phyloP scores from a whole-genome alignment of 208 protist genomes.

The Crithidia sp. region DNA sequence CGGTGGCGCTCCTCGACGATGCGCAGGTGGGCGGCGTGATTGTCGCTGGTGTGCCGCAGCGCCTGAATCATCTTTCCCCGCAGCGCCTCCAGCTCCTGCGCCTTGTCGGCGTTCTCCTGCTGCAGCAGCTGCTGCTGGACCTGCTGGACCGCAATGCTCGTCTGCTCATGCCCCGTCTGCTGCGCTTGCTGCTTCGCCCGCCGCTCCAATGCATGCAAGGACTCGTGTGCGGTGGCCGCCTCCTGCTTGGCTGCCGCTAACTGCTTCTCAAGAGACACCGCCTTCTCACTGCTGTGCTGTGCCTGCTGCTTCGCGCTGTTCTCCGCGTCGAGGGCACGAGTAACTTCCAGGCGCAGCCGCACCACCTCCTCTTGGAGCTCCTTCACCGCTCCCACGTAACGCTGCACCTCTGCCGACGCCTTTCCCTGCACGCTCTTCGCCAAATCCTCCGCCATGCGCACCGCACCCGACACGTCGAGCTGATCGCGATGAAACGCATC shows the following conservation, averaged over 20 bases:
- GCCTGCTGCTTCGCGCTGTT: conserved; percentile 25
- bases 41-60: conserved; percentile 71
- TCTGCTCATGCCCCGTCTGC: conserved; percentile 41
- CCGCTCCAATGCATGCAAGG: conserved; percentile 21
- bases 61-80: conserved; percentile 68
- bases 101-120: conserved; percentile 68
- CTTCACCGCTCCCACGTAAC: conserved; percentile 27
- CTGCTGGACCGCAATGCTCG: conserved; percentile 37
- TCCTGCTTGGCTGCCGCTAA: conserved; percentile 30
- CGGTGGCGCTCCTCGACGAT: conserved; percentile 82
- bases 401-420: conserved; percentile 35
- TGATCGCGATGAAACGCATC: conserved; percentile 38
- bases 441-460: conserved; percentile 63
- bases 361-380: conserved; percentile 40
- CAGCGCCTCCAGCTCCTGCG: conserved; percentile 77
- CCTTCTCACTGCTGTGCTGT: conserved; percentile 7
- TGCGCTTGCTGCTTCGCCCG: conserved; percentile 25
- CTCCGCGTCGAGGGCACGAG: conserved; percentile 39
- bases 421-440: conserved; percentile 50
- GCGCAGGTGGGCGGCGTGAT: conserved; percentile 78
- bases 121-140: conserved; percentile 63
- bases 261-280: conserved; percentile 11
- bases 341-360: conserved; percentile 46
- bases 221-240: conserved; percentile 21
- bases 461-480: conserved; percentile 42